Conservation (phyloP, 495 filamentous ascomycete species). For the Podospora bellae-mahoneyi region DNA sequence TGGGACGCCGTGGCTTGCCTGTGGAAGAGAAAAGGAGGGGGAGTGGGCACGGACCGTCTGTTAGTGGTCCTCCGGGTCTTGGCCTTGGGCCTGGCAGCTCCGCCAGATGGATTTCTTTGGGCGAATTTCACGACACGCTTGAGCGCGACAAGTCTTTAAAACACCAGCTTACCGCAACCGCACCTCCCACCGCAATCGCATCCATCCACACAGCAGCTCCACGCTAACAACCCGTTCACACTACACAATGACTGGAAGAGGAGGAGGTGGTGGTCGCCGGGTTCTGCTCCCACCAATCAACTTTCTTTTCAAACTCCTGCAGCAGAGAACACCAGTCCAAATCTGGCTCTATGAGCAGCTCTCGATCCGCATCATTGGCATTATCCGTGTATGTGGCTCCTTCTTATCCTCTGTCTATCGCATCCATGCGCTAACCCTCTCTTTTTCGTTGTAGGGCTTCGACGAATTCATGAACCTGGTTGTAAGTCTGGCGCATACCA, state of each 20-base stretch:
- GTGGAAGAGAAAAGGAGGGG: conserved; percentile 12
- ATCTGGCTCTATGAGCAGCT: conserved; percentile 98
- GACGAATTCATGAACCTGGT: conserved; percentile 99
- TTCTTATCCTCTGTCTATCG: neutral
- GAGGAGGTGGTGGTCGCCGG: conserved; percentile 74
- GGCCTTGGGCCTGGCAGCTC: conserved; percentile 7
- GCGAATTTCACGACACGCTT: conserved; percentile 19
- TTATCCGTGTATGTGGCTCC: conserved; percentile 68
- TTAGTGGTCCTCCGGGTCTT: conserved; percentile 5
- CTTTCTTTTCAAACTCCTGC: conserved; percentile 95
- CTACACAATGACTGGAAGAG: conserved; percentile 73
- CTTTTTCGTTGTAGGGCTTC: conserved; percentile 39
- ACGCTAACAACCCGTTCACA: conserved; percentile 9
- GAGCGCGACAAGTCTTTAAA: conserved; percentile 13
- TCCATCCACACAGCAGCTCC: conserved; percentile 10
- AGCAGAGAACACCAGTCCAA: conserved; percentile 79
- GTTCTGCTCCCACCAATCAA: conserved; percentile 93
- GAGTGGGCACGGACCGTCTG: conserved; percentile 17
- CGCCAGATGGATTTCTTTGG: conserved; percentile 8
- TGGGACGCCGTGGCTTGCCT: conserved; percentile 5
- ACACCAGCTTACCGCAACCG: conserved; percentile 6
- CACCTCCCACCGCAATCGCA: neutral
- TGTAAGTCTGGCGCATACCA: conserved; percentile 54
- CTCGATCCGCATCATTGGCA: conserved; percentile 87
- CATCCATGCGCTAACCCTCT: conserved; percentile 11